phyloP scores from a whole-genome alignment of 2,329 filamentous ascomycete genomes.

The Decorospora gaudefroyi region DNA sequence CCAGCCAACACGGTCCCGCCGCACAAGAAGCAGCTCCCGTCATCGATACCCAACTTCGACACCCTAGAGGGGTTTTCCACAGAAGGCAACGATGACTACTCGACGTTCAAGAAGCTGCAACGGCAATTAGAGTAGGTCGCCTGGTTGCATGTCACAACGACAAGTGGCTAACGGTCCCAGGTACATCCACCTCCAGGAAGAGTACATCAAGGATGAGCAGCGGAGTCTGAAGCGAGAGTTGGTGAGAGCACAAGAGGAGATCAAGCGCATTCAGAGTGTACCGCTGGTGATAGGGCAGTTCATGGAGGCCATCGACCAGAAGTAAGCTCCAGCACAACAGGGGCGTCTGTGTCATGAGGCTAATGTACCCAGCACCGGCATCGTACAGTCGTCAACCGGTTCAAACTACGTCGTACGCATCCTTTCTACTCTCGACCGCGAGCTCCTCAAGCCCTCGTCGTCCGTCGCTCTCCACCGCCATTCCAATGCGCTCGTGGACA shows the following conservation, averaged over 20 bases:
- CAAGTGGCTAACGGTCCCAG: constrained; percentile 52
- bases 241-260: constrained; percentile 96
- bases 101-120: constrained; percentile 93
- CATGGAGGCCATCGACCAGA: constrained; percentile 99
- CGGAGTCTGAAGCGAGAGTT: constrained; percentile 96
- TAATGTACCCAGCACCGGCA: constrained; percentile 73
- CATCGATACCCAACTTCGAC: constrained; percentile 86
- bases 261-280: constrained; percentile 98
- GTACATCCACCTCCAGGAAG: constrained; percentile 96
- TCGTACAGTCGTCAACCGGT: constrained; percentile 96
- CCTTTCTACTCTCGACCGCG: constrained; percentile 95
- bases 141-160: neutral
- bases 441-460: constrained; percentile 95
- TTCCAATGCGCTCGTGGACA: constrained; percentile 97
- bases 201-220: constrained; percentile 99
- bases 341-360: constrained; percentile 10
- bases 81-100: constrained; percentile 90
- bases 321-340: constrained; percentile 61
- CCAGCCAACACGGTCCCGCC: constrained; percentile 72
- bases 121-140: constrained; percentile 82
- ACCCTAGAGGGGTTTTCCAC: constrained; percentile 80
- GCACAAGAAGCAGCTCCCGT: constrained; percentile 79
- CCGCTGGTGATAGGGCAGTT: constrained; percentile 98
- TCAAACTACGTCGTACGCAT: constrained; percentile 99
- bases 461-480: constrained; percentile 97